phyloP scores from a whole-genome alignment of 768 basidiomycete genomes.

The Phlebiopsis gigantea region DNA sequence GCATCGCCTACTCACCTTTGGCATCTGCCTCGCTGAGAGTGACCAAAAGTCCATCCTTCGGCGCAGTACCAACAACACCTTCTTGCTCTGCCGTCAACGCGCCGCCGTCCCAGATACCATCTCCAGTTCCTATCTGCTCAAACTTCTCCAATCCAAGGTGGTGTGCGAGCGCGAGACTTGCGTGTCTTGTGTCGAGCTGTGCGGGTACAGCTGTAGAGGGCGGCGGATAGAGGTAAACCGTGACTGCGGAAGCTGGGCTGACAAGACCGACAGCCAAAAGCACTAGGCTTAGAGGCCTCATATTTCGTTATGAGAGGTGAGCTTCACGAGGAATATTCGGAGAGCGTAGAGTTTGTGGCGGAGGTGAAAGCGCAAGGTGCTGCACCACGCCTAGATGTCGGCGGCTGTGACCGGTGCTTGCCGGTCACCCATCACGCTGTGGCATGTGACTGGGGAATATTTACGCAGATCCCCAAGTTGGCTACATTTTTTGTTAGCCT shows the following conservation, averaged over 20 bases:
- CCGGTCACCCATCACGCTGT: background rate
- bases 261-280: conserved; percentile 25
- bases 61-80: conserved; percentile 53
- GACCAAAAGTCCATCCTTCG: conserved; percentile 46
- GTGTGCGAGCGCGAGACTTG: conserved; percentile 55
- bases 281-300: background rate
- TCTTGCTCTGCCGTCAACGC: conserved; percentile 19
- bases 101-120: conserved; percentile 20
- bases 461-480: background rate
- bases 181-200: conserved; percentile 44
- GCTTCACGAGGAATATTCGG: background rate
- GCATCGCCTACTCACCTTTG: conserved; percentile 37
- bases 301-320: background rate
- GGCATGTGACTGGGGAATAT: background rate
- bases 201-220: conserved; percentile 28
- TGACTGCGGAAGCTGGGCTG: conserved; percentile 40
- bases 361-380: background rate
- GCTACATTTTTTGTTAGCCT: no score
- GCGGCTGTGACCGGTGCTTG: background rate
- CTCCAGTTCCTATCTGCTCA: conserved; percentile 41
- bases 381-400: background rate
- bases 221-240: conserved; percentile 56
- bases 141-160: conserved; percentile 71
- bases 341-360: background rate
- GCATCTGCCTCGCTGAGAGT: conserved; percentile 52